These are phyloP conservation scores for Mollisiaceae sp. DNA, from an alignment of 2,329 filamentous ascomycete genomes.

Conservation along the genomic window DNA sequence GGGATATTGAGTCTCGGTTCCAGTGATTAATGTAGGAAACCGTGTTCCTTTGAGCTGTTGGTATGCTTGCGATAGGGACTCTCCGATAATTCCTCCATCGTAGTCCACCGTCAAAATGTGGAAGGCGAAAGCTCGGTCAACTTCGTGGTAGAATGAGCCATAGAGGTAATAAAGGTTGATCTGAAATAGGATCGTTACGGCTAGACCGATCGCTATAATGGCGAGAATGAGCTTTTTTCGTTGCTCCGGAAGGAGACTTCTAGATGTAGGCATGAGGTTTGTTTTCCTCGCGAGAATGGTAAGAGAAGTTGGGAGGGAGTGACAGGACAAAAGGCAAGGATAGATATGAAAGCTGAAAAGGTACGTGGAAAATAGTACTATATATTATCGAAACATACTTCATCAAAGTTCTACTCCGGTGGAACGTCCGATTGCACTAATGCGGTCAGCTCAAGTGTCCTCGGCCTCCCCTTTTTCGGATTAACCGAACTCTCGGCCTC, in stretches of 20 bases:
- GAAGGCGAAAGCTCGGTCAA: slow-evolving; percentile 47
- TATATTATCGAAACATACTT: background rate
- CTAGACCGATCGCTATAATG: slow-evolving; percentile 7
- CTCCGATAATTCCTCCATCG: slow-evolving; percentile 55
- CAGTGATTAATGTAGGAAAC: slow-evolving; percentile 43
- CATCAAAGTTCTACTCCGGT: background rate
- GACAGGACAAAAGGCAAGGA: background rate
- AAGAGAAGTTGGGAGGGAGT: background rate
- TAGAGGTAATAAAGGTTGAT: slow-evolving; percentile 39
- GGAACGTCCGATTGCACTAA: background rate
- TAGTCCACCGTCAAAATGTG: slow-evolving; percentile 66
- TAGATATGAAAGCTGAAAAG: slow-evolving; percentile 2
- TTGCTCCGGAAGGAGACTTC: slow-evolving; percentile 3
- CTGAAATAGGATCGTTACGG: slow-evolving; percentile 26
- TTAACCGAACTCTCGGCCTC: background rate
- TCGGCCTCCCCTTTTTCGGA: background rate
- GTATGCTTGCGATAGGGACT: slow-evolving; percentile 42
- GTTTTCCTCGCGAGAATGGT: background rate
- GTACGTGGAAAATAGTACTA: slow-evolving; percentile 1
- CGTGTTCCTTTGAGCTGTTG: slow-evolving; percentile 34
- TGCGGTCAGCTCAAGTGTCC: slow-evolving; percentile 1
- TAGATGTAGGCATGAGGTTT: background rate
- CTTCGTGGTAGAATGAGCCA: slow-evolving; percentile 38
- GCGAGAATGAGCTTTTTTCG: slow-evolving; percentile 16
- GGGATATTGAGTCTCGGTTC: slow-evolving; percentile 36